These are phyloP conservation scores for Termitomyces titanicus DNA, from an alignment of 768 basidiomycete species.

Conservation along the genomic window DNA sequence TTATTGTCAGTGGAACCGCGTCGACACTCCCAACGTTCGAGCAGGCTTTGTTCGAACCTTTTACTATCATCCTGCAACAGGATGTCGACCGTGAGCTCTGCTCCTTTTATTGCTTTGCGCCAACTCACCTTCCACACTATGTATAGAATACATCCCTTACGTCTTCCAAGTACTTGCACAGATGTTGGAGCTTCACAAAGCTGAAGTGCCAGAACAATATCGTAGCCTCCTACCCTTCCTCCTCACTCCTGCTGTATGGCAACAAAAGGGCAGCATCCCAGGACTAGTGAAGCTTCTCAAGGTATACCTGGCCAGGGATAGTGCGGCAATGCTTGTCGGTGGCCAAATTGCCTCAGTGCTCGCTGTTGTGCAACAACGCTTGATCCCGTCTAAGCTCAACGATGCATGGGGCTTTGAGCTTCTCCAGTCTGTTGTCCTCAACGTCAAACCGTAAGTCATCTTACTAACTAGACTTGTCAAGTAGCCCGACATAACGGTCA, in stretches of 20 bases:
- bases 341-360: conserved; percentile 77
- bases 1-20: conserved; percentile 71
- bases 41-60: conserved; percentile 76
- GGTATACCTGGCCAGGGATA: conserved; percentile 76
- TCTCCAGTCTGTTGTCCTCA: conserved; percentile 68
- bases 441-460: conserved; percentile 69
- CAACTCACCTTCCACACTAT: background rate
- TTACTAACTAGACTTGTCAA: background rate
- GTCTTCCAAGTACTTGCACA: conserved; percentile 96
- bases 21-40: conserved; percentile 74
- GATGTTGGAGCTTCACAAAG: conserved; percentile 80
- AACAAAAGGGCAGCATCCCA: conserved; percentile 91
- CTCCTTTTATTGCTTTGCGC: background rate
- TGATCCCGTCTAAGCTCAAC: conserved; percentile 84
- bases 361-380: conserved; percentile 85
- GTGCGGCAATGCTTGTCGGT: conserved; percentile 56
- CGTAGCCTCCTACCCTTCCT: conserved; percentile 76
- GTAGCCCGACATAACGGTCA: background rate
- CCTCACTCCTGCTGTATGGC: conserved; percentile 84
- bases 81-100: conserved; percentile 80
- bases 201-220: conserved; percentile 71
- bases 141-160: conserved; percentile 90
- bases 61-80: conserved; percentile 83
- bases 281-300: conserved; percentile 86
- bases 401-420: conserved; percentile 93